Evolutionary conservation across 2,329 filamentous ascomycete genomes (phyloP), one percentile per base, ranked within the genome.

Genomic region (Eutypella sp.): DNA sequence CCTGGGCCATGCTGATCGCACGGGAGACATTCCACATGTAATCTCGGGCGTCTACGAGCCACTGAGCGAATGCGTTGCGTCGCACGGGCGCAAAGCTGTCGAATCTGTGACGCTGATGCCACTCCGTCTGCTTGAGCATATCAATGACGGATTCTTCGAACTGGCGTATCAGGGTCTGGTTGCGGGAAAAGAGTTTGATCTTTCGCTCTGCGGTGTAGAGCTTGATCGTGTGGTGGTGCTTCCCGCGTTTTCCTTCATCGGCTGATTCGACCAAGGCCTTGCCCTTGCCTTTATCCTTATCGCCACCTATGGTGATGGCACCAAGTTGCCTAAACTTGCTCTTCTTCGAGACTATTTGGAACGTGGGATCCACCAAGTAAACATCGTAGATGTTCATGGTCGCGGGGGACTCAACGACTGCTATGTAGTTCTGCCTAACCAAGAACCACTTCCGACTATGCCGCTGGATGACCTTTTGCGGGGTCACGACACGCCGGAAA

Each of bases 1-100:
- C 93, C 59, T 89, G 89, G 8, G 93, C 93, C 82, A 96, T 96
- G 63, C 89, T 93, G 59, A 99, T 95, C 11, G 93, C 93, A 53
- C 92, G 82, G 10, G 92, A 97, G 7, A 97, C 90, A 64, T 96
- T 95, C 93, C 93, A 99, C 92, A 97, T 97, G 72, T 97, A 95
- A 64, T 99, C 93, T 55, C 93, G 82, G 15, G 89, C 93, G 67
- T 99, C 93, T 0, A 99, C 92, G 8, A 99, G 79, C 91, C 92
- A 97, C 61, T 96, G 90, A 2, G 91, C 90, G 68, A 92, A 93
- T 23, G 93, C 90, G 37, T 85, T 85, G 40, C 81, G 82, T 48
- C 93, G 81, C 2, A 97, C 86, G 0, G 93, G 93, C 0, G 93
- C 91, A 67, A 95, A 99, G 65, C 92, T 96, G 57, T 86, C 85